Base-by-base conservation (phyloP, 164 flowering plant species). In the Kalanchoe fedtschenkoi region DNA sequence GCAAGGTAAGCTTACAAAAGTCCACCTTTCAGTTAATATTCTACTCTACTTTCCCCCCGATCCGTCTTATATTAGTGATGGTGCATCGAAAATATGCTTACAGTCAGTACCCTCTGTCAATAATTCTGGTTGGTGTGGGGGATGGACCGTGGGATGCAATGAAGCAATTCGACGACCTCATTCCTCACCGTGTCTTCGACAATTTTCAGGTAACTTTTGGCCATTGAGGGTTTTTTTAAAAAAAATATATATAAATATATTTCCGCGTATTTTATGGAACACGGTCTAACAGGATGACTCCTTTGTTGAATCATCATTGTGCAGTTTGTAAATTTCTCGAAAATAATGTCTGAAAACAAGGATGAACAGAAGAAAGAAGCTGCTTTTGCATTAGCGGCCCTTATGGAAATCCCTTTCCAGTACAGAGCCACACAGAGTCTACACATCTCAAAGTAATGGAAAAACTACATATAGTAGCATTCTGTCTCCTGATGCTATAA, bases 111-210 rank as follows among this genome's bases (percentile, higher is more conserved):
- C 92, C 95, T 54, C 89, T 87, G n/a, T 86, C 95, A 37, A 88
- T 90, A 55, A 74, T 90, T 69, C 73, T 90, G 71, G 83, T 90
- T 61, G 97, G 97, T 19, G 91, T 90, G 41, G 95, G 97, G 24
- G 97, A 90, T 77, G 97, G 95, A 46, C 97, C 97, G n/a, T 88
- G 97, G 97, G 89, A 90, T 68, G 77, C 79, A 38, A 88, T 90
- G 97, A 66, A 81, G 44, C 80, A 72, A 22, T 90, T 90, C 73
- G 97, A 90, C 63, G 97, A 90, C 70, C 78, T 84, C 65, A 80
- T 90, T 67, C 89, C 93, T 60, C 81, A 80, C 0, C 82, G 97
- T 33, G 60, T 72, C 61, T 90, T 90, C 71, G 97, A 90, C 66
- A 90, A 90, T 62, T 87, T 90, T 70, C 97, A 90, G 95, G 96